Conservation (phyloP, 2,329 filamentous ascomycete species). For the Lasiodiplodia sp. region DNA sequence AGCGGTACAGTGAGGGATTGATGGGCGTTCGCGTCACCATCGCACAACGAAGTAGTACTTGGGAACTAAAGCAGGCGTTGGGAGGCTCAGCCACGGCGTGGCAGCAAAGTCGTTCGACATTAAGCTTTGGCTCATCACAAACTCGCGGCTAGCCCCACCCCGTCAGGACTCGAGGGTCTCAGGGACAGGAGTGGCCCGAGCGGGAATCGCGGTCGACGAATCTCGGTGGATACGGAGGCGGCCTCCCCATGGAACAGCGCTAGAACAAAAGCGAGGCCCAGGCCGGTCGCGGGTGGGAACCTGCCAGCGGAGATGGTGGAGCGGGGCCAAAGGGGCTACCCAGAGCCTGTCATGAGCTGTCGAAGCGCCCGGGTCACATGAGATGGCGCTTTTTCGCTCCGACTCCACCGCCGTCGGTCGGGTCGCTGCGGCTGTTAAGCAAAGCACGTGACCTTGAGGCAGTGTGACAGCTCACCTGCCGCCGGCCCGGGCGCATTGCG, state of each 20-base stretch:
- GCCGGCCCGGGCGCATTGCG: neutral
- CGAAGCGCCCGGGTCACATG: conserved; percentile 27
- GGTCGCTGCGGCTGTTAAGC: neutral
- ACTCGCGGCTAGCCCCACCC: conserved; percentile 22
- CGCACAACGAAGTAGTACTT: neutral
- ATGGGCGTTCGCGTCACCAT: conserved; percentile 22
- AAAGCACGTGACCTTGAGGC: neutral
- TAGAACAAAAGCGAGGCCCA: conserved; percentile 26
- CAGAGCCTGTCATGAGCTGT: conserved; percentile 2
- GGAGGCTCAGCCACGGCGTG: conserved; percentile 24
- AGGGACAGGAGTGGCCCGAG: conserved; percentile 15
- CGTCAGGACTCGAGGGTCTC: conserved; percentile 24
- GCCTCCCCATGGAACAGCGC: conserved; percentile 20
- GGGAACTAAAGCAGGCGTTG: conserved; percentile 12
- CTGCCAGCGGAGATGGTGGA: conserved; percentile 25
- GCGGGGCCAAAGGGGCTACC: conserved; percentile 19
- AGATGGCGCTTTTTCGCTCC: conserved; percentile 23
- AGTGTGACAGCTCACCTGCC: neutral
- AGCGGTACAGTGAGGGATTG: neutral
- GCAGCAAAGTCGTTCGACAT: conserved; percentile 23
- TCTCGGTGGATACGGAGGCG: conserved; percentile 25
- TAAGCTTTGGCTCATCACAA: conserved; percentile 22
- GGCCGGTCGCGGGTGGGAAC: conserved; percentile 19
- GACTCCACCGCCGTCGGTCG: conserved; percentile 21
- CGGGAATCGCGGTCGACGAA: conserved; percentile 22